Base-by-base conservation (phyloP, 2,329 filamentous ascomycete species). In the Aspergillus terreus region DNA sequence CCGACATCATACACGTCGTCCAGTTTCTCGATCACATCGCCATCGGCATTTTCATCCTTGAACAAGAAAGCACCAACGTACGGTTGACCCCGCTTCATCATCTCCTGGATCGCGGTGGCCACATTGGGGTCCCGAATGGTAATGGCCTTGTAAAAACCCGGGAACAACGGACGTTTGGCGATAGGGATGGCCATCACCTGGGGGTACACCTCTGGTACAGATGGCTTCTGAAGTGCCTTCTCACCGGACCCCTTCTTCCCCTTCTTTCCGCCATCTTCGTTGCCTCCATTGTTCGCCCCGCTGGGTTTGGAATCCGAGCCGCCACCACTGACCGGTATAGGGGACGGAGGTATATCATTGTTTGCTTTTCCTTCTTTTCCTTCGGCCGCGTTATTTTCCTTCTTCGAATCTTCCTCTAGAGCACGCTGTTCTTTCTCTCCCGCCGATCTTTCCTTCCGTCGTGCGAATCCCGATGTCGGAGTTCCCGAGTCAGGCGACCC, bases 151-250 rank as follows among this genome's bases (percentile, higher is more conserved):
- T 99, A 99, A 73, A 97, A 99, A 1, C 94, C 94, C 1, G 94
- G 94, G 73, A 97, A 99, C 11, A 99, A 77, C 10, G 94, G 94
- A 48, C 94, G 82, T 70, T 95, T 91, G 25, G 90, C 88, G 63
- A 99, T 96, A 6, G 94, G 94, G 50, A 99, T 95, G 2, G 92
- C 92, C 81, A 99, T 90, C 50, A 99, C 92, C 69, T 97, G 94
- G 3, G 94, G 94, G 69, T 99, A 99, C 41, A 96, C 86, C 55
- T 99, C 94, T 12, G 94, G 94, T 12, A 97, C 87, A 2, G 87
- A 83, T 1, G 91, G 88, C 74, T 97, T 97, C 63, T 90, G 84
- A 36, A 97, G 78, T 21, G 88, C 85, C 64, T 84, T 85, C 54
- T 94, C 89, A n/a, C 76, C 69, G 45, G 84, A 80, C 32, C 70